Evolutionary conservation across 306 rosid species (phyloP).

Genomic region (cucumber (Cucumis sativus)): Cucumber_9930_V3 NC_026660.2:7590501-7591000

Average conservation of each 20-base stretch:
- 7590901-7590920: conserved; percentile 30
- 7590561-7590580: conserved; percentile 63
- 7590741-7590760: conserved; percentile 41
- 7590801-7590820: conserved; percentile 39
- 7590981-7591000: conserved; percentile 1
- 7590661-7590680: conserved; percentile 42
- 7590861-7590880: conserved; percentile 20
- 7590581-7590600: conserved; percentile 71
- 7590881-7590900: neutral
- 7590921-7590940: conserved; percentile 30
- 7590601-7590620: conserved; percentile 82
- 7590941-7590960: conserved; percentile 75
- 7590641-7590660: conserved; percentile 84
- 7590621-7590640: conserved; percentile 71
- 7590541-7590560: conserved; percentile 53
- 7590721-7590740: conserved; percentile 50
- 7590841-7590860: conserved; percentile 64
- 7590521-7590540: conserved; percentile 77
- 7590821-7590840: conserved; percentile 24
- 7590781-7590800: conserved; percentile 52
- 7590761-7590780: conserved; percentile 62
- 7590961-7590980: conserved; percentile 28
- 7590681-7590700: conserved; percentile 37
- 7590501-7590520: conserved; percentile 99
- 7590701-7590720: conserved; percentile 29